Conservation (phyloP, 2,329 filamentous ascomycete genomes). For the Fusarium mexicanum region DNA sequence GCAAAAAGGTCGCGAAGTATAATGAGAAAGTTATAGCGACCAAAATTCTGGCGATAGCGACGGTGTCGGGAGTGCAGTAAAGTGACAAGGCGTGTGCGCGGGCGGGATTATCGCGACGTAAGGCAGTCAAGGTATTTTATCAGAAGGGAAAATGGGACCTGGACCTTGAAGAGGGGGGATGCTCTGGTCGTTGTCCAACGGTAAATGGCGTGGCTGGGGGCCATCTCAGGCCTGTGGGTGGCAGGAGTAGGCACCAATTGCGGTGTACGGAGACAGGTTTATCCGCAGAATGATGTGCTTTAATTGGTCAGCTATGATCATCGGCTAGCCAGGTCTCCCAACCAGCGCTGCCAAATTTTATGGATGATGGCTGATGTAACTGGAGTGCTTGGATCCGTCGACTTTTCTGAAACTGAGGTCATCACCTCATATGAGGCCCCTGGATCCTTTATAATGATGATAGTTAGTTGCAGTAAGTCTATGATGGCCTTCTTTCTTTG, state of each 20-base stretch:
- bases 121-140: constrained; percentile 36
- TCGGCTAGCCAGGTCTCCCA: constrained; percentile 8
- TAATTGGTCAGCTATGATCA: constrained; percentile 8
- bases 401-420: constrained; percentile 6
- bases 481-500: not conserved
- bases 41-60: constrained; percentile 36
- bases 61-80: constrained; percentile 35
- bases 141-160: constrained; percentile 45
- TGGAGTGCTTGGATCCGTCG: constrained; percentile 9
- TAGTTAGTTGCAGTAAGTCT: not conserved
- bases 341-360: constrained; percentile 19
- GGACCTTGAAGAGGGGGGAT: constrained; percentile 41
- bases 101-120: constrained; percentile 38
- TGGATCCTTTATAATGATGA: not conserved
- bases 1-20: constrained; percentile 36
- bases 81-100: constrained; percentile 37
- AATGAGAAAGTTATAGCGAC: constrained; percentile 38
- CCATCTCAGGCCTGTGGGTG: constrained; percentile 27
- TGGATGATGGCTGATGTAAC: constrained; percentile 15
- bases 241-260: not conserved
- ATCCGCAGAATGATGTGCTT: fast-evolving
- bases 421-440: not conserved
- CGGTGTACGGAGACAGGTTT: not conserved
- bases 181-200: constrained; percentile 44
- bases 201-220: constrained; percentile 55